Evolutionary conservation across 2,329 filamentous ascomycete species (phyloP), one percentile per base, ranked within the genome.

Genomic region (Stachybotrys elegans): DNA sequence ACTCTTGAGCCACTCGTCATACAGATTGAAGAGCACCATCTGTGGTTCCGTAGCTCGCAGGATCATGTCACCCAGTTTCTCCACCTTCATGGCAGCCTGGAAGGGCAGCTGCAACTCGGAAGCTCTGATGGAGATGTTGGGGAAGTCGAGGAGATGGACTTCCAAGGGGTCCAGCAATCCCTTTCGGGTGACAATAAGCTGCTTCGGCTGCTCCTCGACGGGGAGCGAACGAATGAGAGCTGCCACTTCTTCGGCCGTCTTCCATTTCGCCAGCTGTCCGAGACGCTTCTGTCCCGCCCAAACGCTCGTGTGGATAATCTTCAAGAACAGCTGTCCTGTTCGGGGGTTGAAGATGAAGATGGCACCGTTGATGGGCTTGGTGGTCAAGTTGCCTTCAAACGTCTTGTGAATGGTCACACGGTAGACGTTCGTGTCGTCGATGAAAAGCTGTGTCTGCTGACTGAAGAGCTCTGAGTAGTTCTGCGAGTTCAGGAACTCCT

Each of bases 291-390:
- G 93, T 43, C 93, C 93, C 42, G 93, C 93, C 93, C 93, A 98
- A 22, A 98, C 94, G 60, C 91, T 96, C 2, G 93, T 98, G 69
- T 98, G 94, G 54, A 98, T 98, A 57, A 98, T 97, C 78, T 98
- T 98, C 61, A 98, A 70, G 81, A 98, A 98, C 31, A 98, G 71
- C 61, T 98, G 93, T 41, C 93, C 93, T 42, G 93, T 98, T 46
- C 92, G 83, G n/a, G 94, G 93, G 64, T 98, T 98, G 80, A 98
- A 97, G 62, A 98, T 98, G 75, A 98, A 98, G 63, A 98, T 97
- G 37, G 94, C 93, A 62, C 93, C 93, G 65, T 98, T 98, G 76
- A 98, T 98, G 4, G 93, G 93, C 69, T 98, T 98, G 2, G 93
- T 98, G 0, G 93, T 98, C 79, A 98, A 75, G 63, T 98, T 98